Percentiles rank a stretch among this genome's conserved stretches.
phyloP scores from a whole-genome alignment of 768 basidiomycete species.

The Pleurotus djamor region DNA sequence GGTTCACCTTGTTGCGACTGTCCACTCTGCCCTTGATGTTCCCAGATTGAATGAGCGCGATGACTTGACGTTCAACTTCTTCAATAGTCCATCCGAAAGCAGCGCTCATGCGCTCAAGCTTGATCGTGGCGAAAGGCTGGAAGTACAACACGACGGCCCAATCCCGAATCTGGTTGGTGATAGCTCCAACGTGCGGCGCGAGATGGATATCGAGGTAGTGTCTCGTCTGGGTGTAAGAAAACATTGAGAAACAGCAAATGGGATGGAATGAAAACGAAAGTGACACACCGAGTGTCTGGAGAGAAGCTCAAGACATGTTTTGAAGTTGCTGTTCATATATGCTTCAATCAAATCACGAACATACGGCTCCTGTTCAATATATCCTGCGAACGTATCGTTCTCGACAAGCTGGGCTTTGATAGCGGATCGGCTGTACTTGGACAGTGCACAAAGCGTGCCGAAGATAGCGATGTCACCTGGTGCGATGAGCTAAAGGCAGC shows the following conservation, averaged over 20 bases:
- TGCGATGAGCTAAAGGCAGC: conserved; percentile 56
- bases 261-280: not conserved
- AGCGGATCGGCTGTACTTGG: conserved; percentile 65
- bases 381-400: conserved; percentile 67
- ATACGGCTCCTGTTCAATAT: conserved; percentile 86
- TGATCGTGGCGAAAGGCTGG: conserved; percentile 84
- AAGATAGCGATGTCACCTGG: conserved; percentile 87
- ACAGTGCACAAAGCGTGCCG: conserved; percentile 80
- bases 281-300: conserved; percentile 62
- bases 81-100: conserved; percentile 84
- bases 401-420: conserved; percentile 70
- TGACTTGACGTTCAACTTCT: conserved; percentile 71
- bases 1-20: conserved; percentile 78
- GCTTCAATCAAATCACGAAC: conserved; percentile 83
- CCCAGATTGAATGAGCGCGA: conserved; percentile 73
- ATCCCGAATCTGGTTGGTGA: conserved; percentile 71
- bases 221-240: conserved; percentile 51
- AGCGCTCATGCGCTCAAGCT: conserved; percentile 77
- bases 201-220: conserved; percentile 82
- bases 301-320: conserved; percentile 73
- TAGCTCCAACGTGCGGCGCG: conserved; percentile 56
- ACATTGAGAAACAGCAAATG: not conserved
- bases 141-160: conserved; percentile 87
- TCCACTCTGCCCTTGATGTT: conserved; percentile 84
- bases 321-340: conserved; percentile 88